These are phyloP conservation scores for Aspergillus awamori DNA, from an alignment of 2,329 filamentous ascomycete genomes.

Conservation along the genomic window DNA sequence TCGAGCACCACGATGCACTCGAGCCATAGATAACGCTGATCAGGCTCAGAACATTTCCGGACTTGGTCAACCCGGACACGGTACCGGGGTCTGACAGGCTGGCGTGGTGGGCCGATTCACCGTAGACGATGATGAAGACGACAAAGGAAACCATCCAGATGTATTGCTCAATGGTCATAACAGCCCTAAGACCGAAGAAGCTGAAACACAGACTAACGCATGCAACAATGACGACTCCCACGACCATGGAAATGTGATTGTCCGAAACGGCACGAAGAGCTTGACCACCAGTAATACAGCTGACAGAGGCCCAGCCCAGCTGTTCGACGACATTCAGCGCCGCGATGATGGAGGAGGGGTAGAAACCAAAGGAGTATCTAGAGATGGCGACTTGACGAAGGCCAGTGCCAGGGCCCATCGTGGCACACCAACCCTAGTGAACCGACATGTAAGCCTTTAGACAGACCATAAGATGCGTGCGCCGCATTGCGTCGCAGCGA, in stretches of 20 bases:
- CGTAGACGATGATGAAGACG: conserved; percentile 53
- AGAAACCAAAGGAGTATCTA: conserved; percentile 56
- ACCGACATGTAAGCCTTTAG: conserved; percentile 8
- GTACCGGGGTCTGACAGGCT: conserved; percentile 42
- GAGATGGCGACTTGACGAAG: conserved; percentile 56
- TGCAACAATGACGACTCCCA: conserved; percentile 34
- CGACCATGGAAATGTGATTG: conserved; percentile 27
- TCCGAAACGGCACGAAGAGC: conserved; percentile 36
- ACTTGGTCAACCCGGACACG: conserved; percentile 41
- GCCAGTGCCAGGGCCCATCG: conserved; percentile 54
- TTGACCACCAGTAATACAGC: conserved; percentile 34
- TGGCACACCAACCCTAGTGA: conserved; percentile 52
- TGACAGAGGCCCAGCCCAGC: conserved; percentile 31
- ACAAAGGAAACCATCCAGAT: conserved; percentile 37
- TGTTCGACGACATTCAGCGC: conserved; percentile 40
- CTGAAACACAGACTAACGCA: conserved; percentile 30
- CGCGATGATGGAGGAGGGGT: conserved; percentile 55
- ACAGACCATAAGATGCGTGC: background rate
- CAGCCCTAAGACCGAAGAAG: conserved; percentile 32
- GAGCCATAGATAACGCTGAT: conserved; percentile 53
- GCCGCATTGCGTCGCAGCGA: background rate
- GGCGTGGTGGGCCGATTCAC: conserved; percentile 48
- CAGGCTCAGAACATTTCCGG: conserved; percentile 47
- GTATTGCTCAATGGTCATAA: conserved; percentile 35
- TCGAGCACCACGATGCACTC: conserved; percentile 54